A percentile compares a stretch with the other conserved stretches of the same genome.
These are phyloP conservation scores for Mycosarcoma maydis DNA, from an alignment of 1,284 basidiomycete genomes.

Conservation along the genomic window DNA sequence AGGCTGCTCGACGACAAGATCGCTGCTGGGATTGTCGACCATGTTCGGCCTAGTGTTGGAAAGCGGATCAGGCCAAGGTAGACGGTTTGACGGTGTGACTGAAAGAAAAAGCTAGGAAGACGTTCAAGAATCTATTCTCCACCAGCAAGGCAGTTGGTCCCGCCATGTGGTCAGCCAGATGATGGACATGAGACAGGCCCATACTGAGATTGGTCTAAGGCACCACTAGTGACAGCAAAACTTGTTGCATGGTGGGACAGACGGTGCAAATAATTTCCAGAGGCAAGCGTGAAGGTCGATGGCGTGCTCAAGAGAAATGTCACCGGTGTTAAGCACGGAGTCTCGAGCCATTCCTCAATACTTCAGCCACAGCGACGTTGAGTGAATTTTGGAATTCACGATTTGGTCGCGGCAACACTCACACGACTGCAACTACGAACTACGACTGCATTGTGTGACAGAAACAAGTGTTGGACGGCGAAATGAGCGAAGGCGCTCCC, in stretches of 20 bases:
- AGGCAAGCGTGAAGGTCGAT: constrained; percentile 3
- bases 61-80: background rate
- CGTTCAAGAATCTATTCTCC: too few relatives aligned
- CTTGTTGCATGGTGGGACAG: background rate
- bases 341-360: too few relatives aligned
- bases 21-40: constrained; percentile 7
- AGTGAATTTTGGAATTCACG: too few relatives aligned
- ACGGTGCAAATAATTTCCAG: constrained; percentile 12
- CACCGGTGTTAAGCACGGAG: background rate
- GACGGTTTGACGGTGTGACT: background rate
- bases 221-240: too few relatives aligned
- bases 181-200: too few relatives aligned
- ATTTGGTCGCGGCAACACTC: too few relatives aligned
- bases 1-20: constrained; percentile 20
- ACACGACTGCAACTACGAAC: too few relatives aligned
- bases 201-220: too few relatives aligned
- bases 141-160: too few relatives aligned
- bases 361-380: too few relatives aligned
- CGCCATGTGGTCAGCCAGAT: too few relatives aligned
- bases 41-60: constrained; percentile 13
- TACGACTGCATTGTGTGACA: background rate
- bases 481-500: constrained; percentile 24
- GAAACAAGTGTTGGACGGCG: constrained; percentile 4
- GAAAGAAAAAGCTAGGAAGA: background rate
- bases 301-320: constrained; percentile 12